Evolutionary conservation across 176 grass and related monocot genomes (phyloP), one percentile per base, ranked within the genome.

Genomic region (Oryza punctata): DNA sequence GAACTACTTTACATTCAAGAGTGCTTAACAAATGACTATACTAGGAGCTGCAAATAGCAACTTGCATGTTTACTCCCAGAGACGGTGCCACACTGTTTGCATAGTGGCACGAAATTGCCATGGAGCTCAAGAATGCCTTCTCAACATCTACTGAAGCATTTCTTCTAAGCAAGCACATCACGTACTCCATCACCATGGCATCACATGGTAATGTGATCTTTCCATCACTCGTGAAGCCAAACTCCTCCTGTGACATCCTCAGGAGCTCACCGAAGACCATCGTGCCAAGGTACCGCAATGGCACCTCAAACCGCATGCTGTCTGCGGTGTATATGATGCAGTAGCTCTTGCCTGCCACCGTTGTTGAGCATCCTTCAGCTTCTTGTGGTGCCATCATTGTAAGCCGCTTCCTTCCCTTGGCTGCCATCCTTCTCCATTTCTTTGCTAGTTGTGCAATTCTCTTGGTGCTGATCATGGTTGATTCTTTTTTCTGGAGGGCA

Each of bases 131-230:
- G 77, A 92, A 84, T 8, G 76, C 76, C 25, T 21, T 78, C 73
- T 93, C 82, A 19, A 86, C 46, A 5, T 89, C 92, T 23, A 67
- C 70, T 3, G 88, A 86, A 1, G 78, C 63, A 47, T 66, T 78
- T 83, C 85, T 85, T 29, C 80, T 28, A 28, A 89, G 26, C 76
- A 91, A 87, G 44, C 32, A 70, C 61, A 94, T 78, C 0, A 82
- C 72, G 29, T 94, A 91, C 38, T 94, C 38, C 47, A 91, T 65
- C 21, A 52, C 57, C 3, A 35, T 25, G 4, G 45, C 93, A 52
- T 92, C 87, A 76, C 75, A 90, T 2, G 82, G 77, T 41, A 90
- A 52, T 3, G 64, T 88, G 40, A 92, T 92, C 7, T 75, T 91
- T 13, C 78, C 74, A 41, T 79, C 74, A 7, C 25, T 12, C 10